Evolutionary conservation across 495 filamentous ascomycete species (phyloP).

Genomic region (Pseudevernia furfuracea): DNA sequence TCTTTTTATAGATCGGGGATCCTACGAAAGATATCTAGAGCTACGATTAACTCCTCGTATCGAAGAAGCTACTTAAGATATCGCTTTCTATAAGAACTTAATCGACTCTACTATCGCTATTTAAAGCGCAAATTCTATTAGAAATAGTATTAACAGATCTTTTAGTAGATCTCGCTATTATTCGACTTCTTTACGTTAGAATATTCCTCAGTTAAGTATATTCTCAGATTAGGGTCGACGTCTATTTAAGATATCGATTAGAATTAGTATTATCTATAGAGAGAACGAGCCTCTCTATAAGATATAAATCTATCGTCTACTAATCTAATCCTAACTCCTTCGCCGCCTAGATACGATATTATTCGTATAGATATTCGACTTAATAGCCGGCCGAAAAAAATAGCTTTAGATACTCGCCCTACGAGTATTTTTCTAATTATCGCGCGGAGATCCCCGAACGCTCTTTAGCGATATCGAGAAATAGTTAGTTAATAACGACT

Average conservation of each 20-base stretch:
- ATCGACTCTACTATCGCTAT: too few relatives aligned
- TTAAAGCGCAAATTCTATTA: too few relatives aligned
- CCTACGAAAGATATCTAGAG: too few relatives aligned
- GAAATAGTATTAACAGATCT: too few relatives aligned
- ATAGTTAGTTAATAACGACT: background rate
- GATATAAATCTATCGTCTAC: slow-evolving; percentile 8
- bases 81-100: too few relatives aligned
- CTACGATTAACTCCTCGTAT: too few relatives aligned
- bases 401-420: slow-evolving; percentile 10
- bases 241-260: slow-evolving; percentile 1
- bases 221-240: slow-evolving; percentile 8
- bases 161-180: too few relatives aligned
- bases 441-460: background rate
- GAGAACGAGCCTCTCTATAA: background rate
- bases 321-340: background rate
- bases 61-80: too few relatives aligned
- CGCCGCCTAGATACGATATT: slow-evolving; percentile 5
- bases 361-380: slow-evolving; percentile 7
- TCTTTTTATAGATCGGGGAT: too few relatives aligned
- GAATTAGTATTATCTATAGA: background rate
- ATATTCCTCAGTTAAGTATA: slow-evolving; percentile 33
- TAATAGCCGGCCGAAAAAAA: slow-evolving; percentile 14
- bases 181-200: background rate
- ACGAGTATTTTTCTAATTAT: background rate
- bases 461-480: background rate